Percentiles rank a stretch among this genome's conserved stretches.
Evolutionary conservation across 2,329 filamentous ascomycete genomes (phyloP).

Genomic region (Colletotrichum spinosum): DNA sequence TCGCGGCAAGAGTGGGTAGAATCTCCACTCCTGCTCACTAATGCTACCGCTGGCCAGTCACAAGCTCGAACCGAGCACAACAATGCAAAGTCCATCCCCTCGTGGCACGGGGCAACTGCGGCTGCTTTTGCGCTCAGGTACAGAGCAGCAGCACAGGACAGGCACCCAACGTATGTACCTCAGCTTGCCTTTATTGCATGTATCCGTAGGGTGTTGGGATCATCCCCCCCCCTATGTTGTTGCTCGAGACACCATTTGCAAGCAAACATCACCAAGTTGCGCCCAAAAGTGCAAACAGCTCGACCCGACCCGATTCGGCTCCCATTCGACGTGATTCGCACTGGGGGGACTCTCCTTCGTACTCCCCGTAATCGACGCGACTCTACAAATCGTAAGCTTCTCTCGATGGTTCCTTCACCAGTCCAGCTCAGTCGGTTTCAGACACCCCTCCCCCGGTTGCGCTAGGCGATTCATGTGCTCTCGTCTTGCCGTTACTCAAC

Average conservation of each 20-base stretch:
- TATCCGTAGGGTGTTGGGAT: conserved; percentile 7
- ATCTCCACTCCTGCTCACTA: neutral
- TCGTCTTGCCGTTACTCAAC: conserved; percentile 8
- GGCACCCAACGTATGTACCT: too few species aligned
- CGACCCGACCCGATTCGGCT: neutral
- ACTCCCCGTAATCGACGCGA: conserved; percentile 5
- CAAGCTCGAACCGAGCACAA: conserved; percentile 18
- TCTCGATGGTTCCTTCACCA: neutral
- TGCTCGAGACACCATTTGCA: conserved; percentile 23
- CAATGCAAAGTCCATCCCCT: neutral
- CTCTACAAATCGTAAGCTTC: conserved; percentile 26
- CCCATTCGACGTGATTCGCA: conserved; percentile 10
- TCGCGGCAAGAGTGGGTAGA: conserved; percentile 19
- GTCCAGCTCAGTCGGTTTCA: conserved; percentile 22
- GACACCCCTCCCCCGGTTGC: conserved; percentile 20
- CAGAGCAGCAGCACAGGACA: too few species aligned
- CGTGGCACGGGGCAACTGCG: conserved; percentile 34
- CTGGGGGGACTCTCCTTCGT: conserved; percentile 22
- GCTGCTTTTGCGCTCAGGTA: neutral
- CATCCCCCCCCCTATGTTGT: conserved; percentile 31
- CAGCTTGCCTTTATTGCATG: too few species aligned
- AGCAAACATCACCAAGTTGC: neutral
- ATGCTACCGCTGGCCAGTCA: conserved; percentile 13
- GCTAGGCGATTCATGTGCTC: conserved; percentile 23
- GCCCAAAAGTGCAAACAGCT: neutral